Evolutionary conservation across 371 early-diverging fungal genomes (phyloP), one percentile per base, ranked within the genome.

Genomic region (Mortierella sp.): DNA sequence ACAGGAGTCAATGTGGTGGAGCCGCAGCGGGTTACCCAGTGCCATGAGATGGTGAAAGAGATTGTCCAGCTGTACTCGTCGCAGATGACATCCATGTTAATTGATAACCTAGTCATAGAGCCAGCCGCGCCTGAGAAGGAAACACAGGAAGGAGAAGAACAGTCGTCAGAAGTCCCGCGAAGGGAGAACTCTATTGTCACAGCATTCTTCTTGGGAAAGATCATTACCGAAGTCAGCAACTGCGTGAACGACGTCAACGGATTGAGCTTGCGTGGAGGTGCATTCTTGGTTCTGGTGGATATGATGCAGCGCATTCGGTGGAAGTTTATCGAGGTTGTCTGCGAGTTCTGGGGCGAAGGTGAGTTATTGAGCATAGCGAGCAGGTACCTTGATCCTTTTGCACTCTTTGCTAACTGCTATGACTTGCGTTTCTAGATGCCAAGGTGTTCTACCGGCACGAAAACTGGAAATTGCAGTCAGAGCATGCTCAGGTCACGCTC

Each of bases 381-480:
- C 10, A 7, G 34, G n/a, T n/a, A n/a, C n/a, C n/a, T n/a, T n/a
- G n/a, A 13, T 28, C 43, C 25, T 48, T 14, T 2, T 3, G 0
- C 2, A 22, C 24, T 19, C 19, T 9, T 21, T 34, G 13, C 22
- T n/a, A 17, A 55, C 64, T 39, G 39, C 52, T 19, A 29, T 55
- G 31, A 59, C 60, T 79, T 19, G 67, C 50, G 16, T 29, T 22
- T 44, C 54, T 68, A 90, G 97, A 95, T 79, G 92, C 94, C 21
- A 85, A 85, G 57, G 81, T 80, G 17, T 95, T 97, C 76, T 84
- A 90, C 56, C 78, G 86, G 59, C 87, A 93, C 65, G 96, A 97
- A 77, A 95, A 92, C 55, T 97, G 96, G 96, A 73, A 88, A 0
- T 79, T 94, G 48, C 92, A 94, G 45, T 81, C 90, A 0, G 93